Evolutionary conservation across 345 rosid genomes (phyloP).

Genomic region (Aethionema arabicum): DNA sequence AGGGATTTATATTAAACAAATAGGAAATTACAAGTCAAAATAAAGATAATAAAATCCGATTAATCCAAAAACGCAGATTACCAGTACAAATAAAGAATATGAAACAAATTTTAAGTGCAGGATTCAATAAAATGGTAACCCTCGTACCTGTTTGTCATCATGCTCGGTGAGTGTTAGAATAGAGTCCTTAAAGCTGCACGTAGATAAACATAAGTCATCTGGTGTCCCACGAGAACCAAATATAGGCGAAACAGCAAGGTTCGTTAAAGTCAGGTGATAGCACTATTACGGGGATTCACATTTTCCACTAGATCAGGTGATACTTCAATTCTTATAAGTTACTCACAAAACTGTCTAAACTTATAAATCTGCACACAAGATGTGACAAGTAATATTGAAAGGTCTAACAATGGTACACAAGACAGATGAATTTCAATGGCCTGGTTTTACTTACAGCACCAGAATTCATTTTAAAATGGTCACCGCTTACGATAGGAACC

Average conservation of each 20-base stretch:
- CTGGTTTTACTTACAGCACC: not conserved
- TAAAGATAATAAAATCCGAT: conserved; percentile 2
- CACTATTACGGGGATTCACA: conserved; percentile 15
- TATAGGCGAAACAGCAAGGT: conserved; percentile 17
- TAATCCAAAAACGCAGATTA: conserved; percentile 2
- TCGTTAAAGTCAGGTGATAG: conserved; percentile 19
- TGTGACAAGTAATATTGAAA: not conserved
- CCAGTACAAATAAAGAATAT: conserved; percentile 8
- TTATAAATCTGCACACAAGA: not conserved
- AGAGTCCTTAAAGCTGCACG: conserved; percentile 82
- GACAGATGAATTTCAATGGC: conserved; percentile 9
- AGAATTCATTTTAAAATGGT: not conserved
- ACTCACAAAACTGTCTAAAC: not conserved
- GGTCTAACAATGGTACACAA: not conserved
- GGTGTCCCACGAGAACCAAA: conserved; percentile 1
- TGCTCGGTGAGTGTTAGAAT: conserved; percentile 94
- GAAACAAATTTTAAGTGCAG: not conserved
- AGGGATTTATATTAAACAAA: conserved; percentile 16
- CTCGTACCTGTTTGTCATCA: conserved; percentile 76
- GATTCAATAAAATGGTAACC: conserved; percentile 11
- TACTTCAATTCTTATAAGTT: conserved; percentile 4
- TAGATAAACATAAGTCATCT: conserved; percentile 27
- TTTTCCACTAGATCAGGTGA: conserved; percentile 1
- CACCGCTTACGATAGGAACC: conserved; percentile 18
- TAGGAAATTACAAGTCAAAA: conserved; percentile 10